Evolutionary conservation across 192 early-diverging fungal genomes (phyloP).

Genomic region (Backusella mclennaniae): DNA sequence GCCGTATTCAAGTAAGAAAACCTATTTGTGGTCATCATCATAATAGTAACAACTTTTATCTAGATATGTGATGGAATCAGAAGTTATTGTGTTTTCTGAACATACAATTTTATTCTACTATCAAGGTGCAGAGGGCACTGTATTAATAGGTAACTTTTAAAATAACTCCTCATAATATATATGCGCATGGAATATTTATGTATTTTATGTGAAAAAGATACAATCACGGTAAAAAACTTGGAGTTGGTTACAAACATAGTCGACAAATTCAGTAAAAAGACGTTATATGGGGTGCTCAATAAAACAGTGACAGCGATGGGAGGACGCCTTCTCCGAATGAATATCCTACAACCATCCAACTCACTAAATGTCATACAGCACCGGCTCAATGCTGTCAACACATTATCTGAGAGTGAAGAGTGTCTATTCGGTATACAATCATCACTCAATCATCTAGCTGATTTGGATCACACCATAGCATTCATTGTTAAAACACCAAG

Average conservation of each 20-base stretch:
- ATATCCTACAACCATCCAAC: slow-evolving; percentile 73
- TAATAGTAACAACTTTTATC: background rate
- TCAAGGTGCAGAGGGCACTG: slow-evolving; percentile 47
- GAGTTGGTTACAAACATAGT: slow-evolving; percentile 57
- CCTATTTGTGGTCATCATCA: background rate
- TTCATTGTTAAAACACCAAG: slow-evolving; percentile 45
- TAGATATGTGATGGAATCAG: slow-evolving; percentile 2
- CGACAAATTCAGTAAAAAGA: slow-evolving; percentile 45
- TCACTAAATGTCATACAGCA: slow-evolving; percentile 49
- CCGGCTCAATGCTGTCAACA: slow-evolving; percentile 62
- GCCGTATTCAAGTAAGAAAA: slow-evolving; percentile 45
- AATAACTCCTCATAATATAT: background rate
- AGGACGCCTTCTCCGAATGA: slow-evolving; percentile 67
- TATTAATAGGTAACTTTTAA: background rate
- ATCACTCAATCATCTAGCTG: slow-evolving; percentile 43
- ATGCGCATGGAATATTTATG: background rate
- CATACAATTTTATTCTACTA: slow-evolving; percentile 17
- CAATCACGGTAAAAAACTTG: slow-evolving; percentile 56
- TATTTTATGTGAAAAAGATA: slow-evolving; percentile 38
- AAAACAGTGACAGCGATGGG: slow-evolving; percentile 69
- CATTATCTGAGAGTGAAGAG: slow-evolving; percentile 48
- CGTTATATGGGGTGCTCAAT: slow-evolving; percentile 61
- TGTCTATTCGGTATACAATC: slow-evolving; percentile 46
- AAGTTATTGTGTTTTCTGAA: background rate
- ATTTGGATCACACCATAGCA: slow-evolving; percentile 59